Conservation (phyloP, 1,284 basidiomycete genomes). For the Ustilago hordei region DNA sequence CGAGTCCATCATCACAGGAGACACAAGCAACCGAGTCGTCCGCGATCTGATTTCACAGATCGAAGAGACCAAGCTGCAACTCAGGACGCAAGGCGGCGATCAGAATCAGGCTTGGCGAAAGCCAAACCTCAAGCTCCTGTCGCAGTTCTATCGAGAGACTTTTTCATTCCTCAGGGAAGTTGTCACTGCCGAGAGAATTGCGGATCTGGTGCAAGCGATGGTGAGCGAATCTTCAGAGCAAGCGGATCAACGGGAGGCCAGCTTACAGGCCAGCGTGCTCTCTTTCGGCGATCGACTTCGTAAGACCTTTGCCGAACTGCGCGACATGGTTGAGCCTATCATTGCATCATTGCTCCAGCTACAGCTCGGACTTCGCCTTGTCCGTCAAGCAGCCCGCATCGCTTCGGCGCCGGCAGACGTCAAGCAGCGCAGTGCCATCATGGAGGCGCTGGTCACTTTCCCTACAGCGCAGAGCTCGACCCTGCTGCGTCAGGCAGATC, state of each 20-base stretch:
- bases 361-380: slow-evolving; percentile 81
- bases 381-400: slow-evolving; percentile 57
- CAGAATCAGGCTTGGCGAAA: slow-evolving; percentile 34
- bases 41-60: slow-evolving; percentile 53
- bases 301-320: slow-evolving; percentile 72
- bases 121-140: slow-evolving; percentile 76
- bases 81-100: slow-evolving; percentile 23
- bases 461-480: slow-evolving; percentile 56
- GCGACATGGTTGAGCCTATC: slow-evolving; percentile 79
- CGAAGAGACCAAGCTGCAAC: slow-evolving; percentile 21
- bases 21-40: slow-evolving; percentile 73
- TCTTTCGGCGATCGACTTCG: slow-evolving; percentile 72
- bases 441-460: slow-evolving; percentile 62
- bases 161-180: slow-evolving; percentile 57
- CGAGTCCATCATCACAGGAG: slow-evolving; percentile 77
- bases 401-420: slow-evolving; percentile 31
- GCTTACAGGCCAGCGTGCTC: slow-evolving; percentile 68
- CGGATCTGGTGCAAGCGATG: slow-evolving; percentile 61
- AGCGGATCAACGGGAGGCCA: slow-evolving; percentile 58
- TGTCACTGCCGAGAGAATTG: slow-evolving; percentile 50
- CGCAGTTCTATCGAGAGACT: slow-evolving; percentile 85
- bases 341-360: slow-evolving; percentile 77
- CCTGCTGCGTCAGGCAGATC: slow-evolving; percentile 50
- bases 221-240: slow-evolving; percentile 26
- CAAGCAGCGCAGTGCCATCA: slow-evolving; percentile 44